Evolutionary conservation across 495 filamentous ascomycete genomes (phyloP).

Genomic region (Amphirosellinia nigrospora): DNA sequence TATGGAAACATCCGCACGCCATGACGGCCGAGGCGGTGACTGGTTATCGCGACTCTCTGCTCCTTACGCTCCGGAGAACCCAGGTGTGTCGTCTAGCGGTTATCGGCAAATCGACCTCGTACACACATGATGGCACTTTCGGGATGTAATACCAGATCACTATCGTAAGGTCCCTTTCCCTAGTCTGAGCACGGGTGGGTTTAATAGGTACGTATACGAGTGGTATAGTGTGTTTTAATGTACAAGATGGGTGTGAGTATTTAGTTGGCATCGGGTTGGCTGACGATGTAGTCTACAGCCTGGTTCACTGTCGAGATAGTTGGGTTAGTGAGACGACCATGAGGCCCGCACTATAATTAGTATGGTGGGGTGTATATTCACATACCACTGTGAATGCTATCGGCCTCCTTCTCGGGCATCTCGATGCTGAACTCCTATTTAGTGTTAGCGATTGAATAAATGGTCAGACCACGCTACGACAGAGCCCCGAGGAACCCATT

Average conservation of each 20-base stretch:
- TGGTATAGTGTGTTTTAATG: constrained; percentile 38
- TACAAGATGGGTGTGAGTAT: constrained; percentile 27
- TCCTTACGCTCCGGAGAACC: constrained; percentile 8
- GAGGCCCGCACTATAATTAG: background rate
- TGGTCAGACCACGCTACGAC: background rate
- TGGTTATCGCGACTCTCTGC: constrained; percentile 26
- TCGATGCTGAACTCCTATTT: constrained; percentile 98
- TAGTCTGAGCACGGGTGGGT: constrained; percentile 30
- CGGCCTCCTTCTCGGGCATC: constrained; percentile 99
- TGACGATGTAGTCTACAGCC: constrained; percentile 93
- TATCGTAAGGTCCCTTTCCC: background rate
- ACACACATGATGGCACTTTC: background rate
- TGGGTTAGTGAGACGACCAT: constrained; percentile 27
- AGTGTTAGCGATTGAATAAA: constrained; percentile 35
- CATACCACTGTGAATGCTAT: constrained; percentile 95
- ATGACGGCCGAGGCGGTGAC: background rate
- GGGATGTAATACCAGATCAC: constrained; percentile 8
- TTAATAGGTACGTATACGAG: constrained; percentile 32
- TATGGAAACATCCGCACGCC: constrained; percentile 27
- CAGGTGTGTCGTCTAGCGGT: background rate
- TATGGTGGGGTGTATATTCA: constrained; percentile 26
- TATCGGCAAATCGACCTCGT: background rate
- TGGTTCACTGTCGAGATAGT: constrained; percentile 73
- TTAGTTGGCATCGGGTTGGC: constrained; percentile 82
- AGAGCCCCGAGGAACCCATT: background rate